Conservation (phyloP, 2,329 filamentous ascomycete species). For the Monosporascus sp. region DNA sequence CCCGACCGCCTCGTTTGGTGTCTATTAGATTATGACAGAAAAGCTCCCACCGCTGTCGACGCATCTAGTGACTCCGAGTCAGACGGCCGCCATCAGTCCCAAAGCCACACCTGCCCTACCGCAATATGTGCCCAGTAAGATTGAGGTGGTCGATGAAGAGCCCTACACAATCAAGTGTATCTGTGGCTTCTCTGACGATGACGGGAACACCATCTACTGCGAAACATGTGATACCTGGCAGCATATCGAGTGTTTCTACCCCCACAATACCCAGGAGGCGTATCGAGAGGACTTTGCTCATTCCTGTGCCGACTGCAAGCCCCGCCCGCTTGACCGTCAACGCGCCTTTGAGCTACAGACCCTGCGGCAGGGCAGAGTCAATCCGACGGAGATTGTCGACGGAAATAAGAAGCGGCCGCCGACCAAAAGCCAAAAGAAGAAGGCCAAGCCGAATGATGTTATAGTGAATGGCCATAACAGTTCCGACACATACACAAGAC, state of each 20-base stretch:
- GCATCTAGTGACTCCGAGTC: constrained; percentile 52
- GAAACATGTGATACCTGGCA: constrained; percentile 97
- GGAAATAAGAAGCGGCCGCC: constrained; percentile 70
- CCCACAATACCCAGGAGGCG: constrained; percentile 64
- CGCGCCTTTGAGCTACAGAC: constrained; percentile 70
- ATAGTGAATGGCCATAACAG: constrained; percentile 62
- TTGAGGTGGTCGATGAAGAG: constrained; percentile 65
- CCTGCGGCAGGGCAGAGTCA: constrained; percentile 46
- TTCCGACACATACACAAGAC: constrained; percentile 50
- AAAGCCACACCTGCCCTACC: constrained; percentile 30
- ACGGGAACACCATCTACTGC: constrained; percentile 96
- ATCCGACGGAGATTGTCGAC: constrained; percentile 46
- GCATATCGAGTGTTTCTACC: constrained; percentile 95
- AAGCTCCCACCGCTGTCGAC: constrained; percentile 48
- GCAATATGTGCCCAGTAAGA: constrained; percentile 39
- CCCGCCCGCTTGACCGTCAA: constrained; percentile 66
- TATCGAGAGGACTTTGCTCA: constrained; percentile 70
- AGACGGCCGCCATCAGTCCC: constrained; percentile 37
- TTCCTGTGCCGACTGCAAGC: constrained; percentile 84
- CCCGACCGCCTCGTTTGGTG: constrained; percentile 36
- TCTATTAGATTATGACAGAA: constrained; percentile 58
- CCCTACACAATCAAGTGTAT: constrained; percentile 98
- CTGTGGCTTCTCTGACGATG: constrained; percentile 87
- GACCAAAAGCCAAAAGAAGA: constrained; percentile 84
- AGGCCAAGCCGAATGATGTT: constrained; percentile 64